Conservation (phyloP, 139 green algal species). For the Astrephomene gubernaculifera region DNA sequence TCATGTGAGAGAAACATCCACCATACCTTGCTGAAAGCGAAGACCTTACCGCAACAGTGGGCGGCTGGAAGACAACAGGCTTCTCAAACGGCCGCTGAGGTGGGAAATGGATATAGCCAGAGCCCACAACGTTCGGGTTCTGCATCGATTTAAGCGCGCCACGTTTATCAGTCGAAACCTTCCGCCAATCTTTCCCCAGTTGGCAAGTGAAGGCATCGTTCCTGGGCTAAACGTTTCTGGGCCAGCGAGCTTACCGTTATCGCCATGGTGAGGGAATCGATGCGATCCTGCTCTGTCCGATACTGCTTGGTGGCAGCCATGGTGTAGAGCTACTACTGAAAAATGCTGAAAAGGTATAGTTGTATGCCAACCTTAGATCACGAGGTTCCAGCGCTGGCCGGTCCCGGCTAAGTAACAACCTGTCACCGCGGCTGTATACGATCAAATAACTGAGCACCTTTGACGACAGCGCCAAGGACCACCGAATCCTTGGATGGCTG, state of each 20-base stretch:
- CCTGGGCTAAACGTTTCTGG: not conserved
- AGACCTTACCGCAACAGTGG: constrained; percentile 62
- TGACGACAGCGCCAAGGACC: too few species aligned
- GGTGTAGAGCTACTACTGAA: not conserved
- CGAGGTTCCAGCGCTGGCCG: too few species aligned
- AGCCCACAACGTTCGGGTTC: constrained; percentile 52
- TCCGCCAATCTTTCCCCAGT: too few species aligned
- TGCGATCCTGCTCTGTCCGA: constrained; percentile 56
- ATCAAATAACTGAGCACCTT: too few species aligned
- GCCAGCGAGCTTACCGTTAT: constrained; percentile 51
- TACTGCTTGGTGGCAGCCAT: not conserved
- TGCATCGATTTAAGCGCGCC: not conserved
- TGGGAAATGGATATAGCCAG: constrained; percentile 64
- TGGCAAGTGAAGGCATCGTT: not conserved
- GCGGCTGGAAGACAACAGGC: constrained; percentile 62
- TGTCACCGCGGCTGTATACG: too few species aligned
- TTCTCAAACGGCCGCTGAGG: constrained; percentile 67
- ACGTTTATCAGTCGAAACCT: not conserved
- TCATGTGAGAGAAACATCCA: too few species aligned
- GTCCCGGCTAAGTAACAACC: too few species aligned
- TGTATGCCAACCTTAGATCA: too few species aligned
- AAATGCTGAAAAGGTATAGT: too few species aligned
- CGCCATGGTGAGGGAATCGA: constrained; percentile 56
- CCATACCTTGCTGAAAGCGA: not conserved
- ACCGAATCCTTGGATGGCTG: too few species aligned